phyloP scores from a whole-genome alignment of 2,329 filamentous ascomycete genomes.

The Xenosphaeropsis pyriputrescens region DNA sequence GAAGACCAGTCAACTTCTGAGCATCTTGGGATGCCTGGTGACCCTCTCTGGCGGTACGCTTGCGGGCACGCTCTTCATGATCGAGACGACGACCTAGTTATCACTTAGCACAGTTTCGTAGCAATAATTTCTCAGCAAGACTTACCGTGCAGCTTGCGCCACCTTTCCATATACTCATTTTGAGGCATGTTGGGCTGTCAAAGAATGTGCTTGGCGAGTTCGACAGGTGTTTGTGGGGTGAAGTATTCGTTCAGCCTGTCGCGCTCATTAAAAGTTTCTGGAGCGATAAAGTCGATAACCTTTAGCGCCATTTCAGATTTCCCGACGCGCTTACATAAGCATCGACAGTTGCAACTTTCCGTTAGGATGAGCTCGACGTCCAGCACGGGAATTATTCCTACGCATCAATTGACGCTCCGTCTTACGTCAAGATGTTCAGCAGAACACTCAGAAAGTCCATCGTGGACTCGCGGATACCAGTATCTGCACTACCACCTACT shows the following conservation, averaged over 20 bases:
- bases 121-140: constrained; percentile 2
- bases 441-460: constrained; percentile 48
- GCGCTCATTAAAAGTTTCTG: constrained; percentile 4
- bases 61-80: constrained; percentile 69
- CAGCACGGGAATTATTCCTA: background rate
- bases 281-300: background rate
- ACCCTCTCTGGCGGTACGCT: constrained; percentile 73
- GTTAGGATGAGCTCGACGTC: too few relatives aligned
- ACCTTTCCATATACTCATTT: constrained; percentile 75
- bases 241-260: too few relatives aligned
- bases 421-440: constrained; percentile 12
- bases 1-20: constrained; percentile 81
- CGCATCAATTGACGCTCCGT: background rate
- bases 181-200: constrained; percentile 37
- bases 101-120: constrained; percentile 11
- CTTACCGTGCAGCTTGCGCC: constrained; percentile 43
- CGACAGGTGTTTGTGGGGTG: too few relatives aligned
- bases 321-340: too few relatives aligned
- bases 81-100: constrained; percentile 32
- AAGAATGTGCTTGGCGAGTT: too few relatives aligned
- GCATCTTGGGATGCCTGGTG: constrained; percentile 83
- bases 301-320: too few relatives aligned
- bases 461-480: constrained; percentile 36
- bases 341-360: too few relatives aligned
- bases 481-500: constrained; percentile 27